Conservation (phyloP, 139 green algal genomes). For the Spirogloea muscicola region DNA sequence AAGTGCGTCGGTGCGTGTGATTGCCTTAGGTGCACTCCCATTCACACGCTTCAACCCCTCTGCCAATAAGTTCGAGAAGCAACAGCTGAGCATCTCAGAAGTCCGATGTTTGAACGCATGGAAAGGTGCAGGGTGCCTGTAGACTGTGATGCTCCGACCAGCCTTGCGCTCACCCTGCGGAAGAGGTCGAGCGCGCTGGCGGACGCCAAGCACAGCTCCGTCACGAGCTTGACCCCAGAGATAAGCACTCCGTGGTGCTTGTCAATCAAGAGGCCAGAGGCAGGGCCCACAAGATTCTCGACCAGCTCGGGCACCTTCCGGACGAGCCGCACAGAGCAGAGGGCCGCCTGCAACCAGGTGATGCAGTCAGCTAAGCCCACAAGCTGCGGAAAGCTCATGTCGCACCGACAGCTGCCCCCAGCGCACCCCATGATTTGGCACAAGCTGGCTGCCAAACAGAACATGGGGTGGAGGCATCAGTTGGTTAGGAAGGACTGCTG, state of each 20-base stretch:
- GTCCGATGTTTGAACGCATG: neutral
- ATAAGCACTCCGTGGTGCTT: constrained; percentile 87
- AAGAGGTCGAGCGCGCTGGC: constrained; percentile 47
- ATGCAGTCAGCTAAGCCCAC: too few relatives aligned
- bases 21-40: too few relatives aligned
- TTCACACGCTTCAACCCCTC: too few relatives aligned
- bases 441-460: too few relatives aligned
- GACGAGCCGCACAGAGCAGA: constrained; percentile 64
- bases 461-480: too few relatives aligned
- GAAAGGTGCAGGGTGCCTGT: neutral
- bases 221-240: constrained; percentile 71
- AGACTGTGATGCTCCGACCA: too few relatives aligned
- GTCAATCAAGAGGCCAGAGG: constrained; percentile 74
- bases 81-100: constrained; percentile 67
- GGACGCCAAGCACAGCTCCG: constrained; percentile 62
- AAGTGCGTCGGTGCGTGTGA: too few relatives aligned
- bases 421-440: too few relatives aligned
- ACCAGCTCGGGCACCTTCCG: constrained; percentile 89
- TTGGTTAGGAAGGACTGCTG: too few relatives aligned
- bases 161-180: constrained; percentile 42
- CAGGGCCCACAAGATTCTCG: constrained; percentile 76
- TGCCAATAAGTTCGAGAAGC: neutral
- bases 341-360: constrained; percentile 60
- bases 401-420: too few relatives aligned
- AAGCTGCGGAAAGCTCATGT: too few relatives aligned